Evolutionary conservation across 176 grass and related monocot species (phyloP).

Genomic region (Avena insularis): DNA sequence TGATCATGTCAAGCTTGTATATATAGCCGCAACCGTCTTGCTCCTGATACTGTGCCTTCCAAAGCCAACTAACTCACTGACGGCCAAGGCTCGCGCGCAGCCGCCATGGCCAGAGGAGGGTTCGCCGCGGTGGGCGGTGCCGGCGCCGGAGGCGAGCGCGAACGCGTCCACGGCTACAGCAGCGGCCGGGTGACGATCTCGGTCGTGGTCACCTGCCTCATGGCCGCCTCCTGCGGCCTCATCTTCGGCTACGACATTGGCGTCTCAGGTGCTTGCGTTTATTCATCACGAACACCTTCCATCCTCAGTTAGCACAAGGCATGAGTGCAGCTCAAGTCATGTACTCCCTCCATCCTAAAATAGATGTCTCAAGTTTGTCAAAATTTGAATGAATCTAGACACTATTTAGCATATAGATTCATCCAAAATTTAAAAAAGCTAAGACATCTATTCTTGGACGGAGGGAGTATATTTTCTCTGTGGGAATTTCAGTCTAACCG

Average conservation of each 20-base stretch:
- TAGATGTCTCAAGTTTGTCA: too few species aligned
- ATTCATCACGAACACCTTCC: neutral
- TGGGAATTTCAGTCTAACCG: neutral
- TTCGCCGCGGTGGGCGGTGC: neutral
- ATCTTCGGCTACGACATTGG: slow-evolving; percentile 79
- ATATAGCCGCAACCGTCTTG: neutral
- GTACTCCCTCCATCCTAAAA: too few species aligned
- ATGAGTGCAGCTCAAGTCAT: slow-evolving; percentile 24
- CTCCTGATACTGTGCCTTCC: neutral
- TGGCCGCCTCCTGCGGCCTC: slow-evolving; percentile 74
- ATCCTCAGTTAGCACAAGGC: neutral
- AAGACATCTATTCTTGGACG: too few species aligned
- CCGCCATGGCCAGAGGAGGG: slow-evolving; percentile 31
- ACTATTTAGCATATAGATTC: too few species aligned
- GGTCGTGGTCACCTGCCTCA: slow-evolving; percentile 60
- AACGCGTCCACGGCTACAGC: slow-evolving; percentile 27
- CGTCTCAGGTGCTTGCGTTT: slow-evolving; percentile 50
- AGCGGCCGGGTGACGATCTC: slow-evolving; percentile 48
- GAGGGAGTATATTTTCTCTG: neutral
- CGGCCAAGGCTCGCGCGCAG: neutral
- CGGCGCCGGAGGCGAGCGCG: neutral
- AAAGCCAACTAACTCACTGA: neutral
- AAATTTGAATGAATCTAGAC: too few species aligned
- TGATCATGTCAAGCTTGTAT: neutral
- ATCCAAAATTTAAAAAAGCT: too few species aligned